Evolutionary conservation across 345 rosid species (phyloP).

Genomic region (Eucalyptus cloeziana): DNA sequence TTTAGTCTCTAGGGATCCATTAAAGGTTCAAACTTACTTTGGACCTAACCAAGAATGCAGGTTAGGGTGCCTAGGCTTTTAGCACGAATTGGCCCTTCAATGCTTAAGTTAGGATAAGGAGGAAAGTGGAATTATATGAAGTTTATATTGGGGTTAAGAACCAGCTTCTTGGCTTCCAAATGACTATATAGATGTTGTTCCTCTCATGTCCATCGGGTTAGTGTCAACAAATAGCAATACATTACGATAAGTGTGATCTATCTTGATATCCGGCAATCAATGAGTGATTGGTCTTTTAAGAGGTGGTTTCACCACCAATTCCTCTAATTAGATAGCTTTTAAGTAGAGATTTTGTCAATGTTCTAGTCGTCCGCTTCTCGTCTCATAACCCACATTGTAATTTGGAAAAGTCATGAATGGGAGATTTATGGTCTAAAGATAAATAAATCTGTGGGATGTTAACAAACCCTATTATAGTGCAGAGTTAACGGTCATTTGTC

Average conservation of each 20-base stretch:
- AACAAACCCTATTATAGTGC: not conserved
- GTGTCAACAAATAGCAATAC: not conserved
- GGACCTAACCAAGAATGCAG: not conserved
- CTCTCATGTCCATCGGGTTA: not conserved
- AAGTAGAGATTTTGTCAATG: not conserved
- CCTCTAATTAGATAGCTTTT: not conserved
- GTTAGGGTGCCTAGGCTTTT: not conserved
- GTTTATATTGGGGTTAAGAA: not conserved
- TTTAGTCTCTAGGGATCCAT: not conserved
- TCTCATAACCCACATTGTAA: not conserved
- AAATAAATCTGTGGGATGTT: not conserved
- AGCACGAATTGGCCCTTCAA: not conserved
- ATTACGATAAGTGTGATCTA: not conserved
- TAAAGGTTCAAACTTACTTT: not conserved
- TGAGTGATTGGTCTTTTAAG: not conserved
- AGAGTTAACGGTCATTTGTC: accelerated
- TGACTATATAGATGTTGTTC: not conserved
- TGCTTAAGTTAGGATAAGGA: not conserved
- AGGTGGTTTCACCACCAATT: not conserved
- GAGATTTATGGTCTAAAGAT: not conserved
- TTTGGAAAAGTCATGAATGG: not conserved
- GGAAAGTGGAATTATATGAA: not conserved
- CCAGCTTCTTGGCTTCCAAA: not conserved
- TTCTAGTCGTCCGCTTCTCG: not conserved
- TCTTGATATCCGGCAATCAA: not conserved